Base-by-base conservation (phyloP, 1,139 yeast genomes). In the Candida sojae region DNA sequence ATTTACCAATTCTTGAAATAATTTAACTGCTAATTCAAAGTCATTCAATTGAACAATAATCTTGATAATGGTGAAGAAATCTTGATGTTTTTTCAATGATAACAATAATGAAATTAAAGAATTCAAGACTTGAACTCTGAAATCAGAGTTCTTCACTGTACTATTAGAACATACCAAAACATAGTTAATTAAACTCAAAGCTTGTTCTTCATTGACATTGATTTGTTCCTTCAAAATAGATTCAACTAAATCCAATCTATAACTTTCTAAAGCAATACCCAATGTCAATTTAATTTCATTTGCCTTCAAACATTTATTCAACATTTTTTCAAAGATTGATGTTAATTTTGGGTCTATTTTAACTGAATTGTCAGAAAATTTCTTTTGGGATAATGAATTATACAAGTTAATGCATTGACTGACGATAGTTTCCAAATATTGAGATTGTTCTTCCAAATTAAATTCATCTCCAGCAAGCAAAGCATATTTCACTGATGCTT, bases 351-450 rank as follows among this genome's bases (percentile, higher is more conserved):
- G 66, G 59, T 90, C 93, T 48, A 86, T 80, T 11, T 57, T 57
- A 3, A 70, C 67, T 4, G 62, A 50, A 7, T 67, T 61, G 51
- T 78, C 80, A 11, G 63, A 63, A 59, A 78, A 85, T 51, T 74
- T 76, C 52, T 71, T 66, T 59, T 83, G 88, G 2, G 95, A 80
- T 55, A 80, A 74, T 39, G 76, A 70, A 54, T 88, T 88, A 68
- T 93, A 93, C 58, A 83, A 82, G 62, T 88, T 89, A 64, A 95
- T 88, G 67, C 97, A 91, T 66, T 90, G 89, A 17, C 96, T 88
- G 38, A 93, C 95, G 59, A 93, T 89, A 6, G 98, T 93, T 70
- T 95, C 96, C 51, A 87, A 88, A 67, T 83, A 93, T 70, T 92
- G 96, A n/a, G 91, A 80, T 55, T 81, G 78, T 53, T 75, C 80